Conservation (phyloP, 1,139 yeast genomes). For the Saccharomycopsis hybrid region DNA sequence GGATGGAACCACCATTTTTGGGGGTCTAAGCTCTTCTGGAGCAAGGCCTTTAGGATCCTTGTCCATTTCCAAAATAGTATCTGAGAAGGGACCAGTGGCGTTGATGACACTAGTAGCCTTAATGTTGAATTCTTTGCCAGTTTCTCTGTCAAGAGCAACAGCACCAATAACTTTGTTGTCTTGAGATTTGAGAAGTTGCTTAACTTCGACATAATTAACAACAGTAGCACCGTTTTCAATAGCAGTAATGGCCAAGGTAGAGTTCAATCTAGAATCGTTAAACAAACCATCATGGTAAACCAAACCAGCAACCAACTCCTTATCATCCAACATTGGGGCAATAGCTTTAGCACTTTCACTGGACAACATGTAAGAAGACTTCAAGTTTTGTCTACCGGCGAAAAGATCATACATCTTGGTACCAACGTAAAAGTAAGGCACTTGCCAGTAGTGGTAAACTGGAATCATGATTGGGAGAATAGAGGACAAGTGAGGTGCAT, state of each 20-base stretch:
- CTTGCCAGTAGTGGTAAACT: slow-evolving; percentile 92
- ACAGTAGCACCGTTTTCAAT: slow-evolving; percentile 84
- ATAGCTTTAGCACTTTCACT: slow-evolving; percentile 62
- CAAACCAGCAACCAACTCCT: slow-evolving; percentile 79
- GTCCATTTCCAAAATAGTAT: slow-evolving; percentile 81
- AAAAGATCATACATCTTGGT: slow-evolving; percentile 89
- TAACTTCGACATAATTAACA: slow-evolving; percentile 79
- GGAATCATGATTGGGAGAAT: slow-evolving; percentile 94
- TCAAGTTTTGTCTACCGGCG: slow-evolving; percentile 84
- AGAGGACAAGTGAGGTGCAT: slow-evolving; percentile 88
- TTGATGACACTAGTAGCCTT: slow-evolving; percentile 74
- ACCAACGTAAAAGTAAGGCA: slow-evolving; percentile 90
- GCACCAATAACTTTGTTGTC: slow-evolving; percentile 66
- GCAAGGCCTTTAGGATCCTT: slow-evolving; percentile 61
- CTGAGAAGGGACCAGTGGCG: slow-evolving; percentile 95
- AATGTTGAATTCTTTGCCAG: slow-evolving; percentile 53
- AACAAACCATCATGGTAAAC: slow-evolving; percentile 95
- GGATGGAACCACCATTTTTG: slow-evolving; percentile 88
- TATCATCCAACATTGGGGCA: slow-evolving; percentile 83
- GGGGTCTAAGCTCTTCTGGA: slow-evolving; percentile 41
- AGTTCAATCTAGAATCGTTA: slow-evolving; percentile 88
- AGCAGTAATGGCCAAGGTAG: slow-evolving; percentile 82
- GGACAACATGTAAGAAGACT: slow-evolving; percentile 69
- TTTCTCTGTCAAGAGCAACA: slow-evolving; percentile 66
- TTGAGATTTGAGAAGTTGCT: slow-evolving; percentile 61